Evolutionary conservation across 2,329 filamentous ascomycete species (phyloP), one percentile per base, ranked within the genome.

Genomic region (Curvularia eragrostidis): DNA sequence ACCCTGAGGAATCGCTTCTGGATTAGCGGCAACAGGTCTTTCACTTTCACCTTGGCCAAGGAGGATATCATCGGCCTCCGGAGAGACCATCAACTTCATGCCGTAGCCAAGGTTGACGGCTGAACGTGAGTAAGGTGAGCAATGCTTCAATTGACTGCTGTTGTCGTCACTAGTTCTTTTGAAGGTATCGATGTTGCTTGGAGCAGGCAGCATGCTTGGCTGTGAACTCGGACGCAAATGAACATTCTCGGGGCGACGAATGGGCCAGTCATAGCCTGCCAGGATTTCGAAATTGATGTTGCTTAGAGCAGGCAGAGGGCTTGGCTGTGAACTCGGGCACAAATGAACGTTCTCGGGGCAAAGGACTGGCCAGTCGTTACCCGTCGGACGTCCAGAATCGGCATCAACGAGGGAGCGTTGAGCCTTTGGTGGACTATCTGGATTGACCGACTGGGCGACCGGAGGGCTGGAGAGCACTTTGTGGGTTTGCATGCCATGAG

Each of bases 401-500:
- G 78, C 78, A 53, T 80, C 78, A 5, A 80, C 59, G 19, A 80
- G 67, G 2, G 73, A 76, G 15, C 75, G 74, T 26, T 70, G 67
- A 30, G 75, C 69, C 58, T 76, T 78, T 7, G 63, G 66, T 3
- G 77, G 77, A 49, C 72, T 77, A 19, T 62, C 47, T 3, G 65
- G 62, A 34, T 73, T 63, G 9, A 68, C 52, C 4, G 78, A 28
- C 13, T 75, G 71, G 23, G 67, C 72, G 12, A 77, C 53, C 2
- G 78, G 78, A 9, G 74, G 72, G 39, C 75, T 72, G 8, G 78
- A 78, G 4, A 80, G 65, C n/a, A 76, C 72, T 60, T 80, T 80
- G 32, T 78, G 61, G 24, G 59, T 64, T 3, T 58, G 49, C 26
- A 59, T 56, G 39, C 61, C 69, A 43, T 71, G 72, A 34, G 74